phyloP scores from a whole-genome alignment of 331 rosid genomes.

The Rhamnella rubrinervis region DNA sequence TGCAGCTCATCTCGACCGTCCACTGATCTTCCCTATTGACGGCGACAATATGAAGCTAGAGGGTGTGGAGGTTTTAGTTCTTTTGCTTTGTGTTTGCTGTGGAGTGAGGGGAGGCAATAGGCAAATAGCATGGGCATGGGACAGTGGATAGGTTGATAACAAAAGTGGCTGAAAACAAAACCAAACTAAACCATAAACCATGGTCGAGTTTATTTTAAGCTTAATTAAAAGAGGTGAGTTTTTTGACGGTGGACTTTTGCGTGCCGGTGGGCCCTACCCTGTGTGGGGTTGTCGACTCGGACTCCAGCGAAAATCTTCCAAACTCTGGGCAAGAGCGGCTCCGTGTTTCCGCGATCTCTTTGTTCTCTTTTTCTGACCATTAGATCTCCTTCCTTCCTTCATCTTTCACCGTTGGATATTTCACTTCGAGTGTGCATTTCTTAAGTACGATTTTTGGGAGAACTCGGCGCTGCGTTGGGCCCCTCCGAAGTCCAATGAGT shows the following conservation, averaged over 20 bases:
- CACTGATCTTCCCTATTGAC: neutral
- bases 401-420: neutral
- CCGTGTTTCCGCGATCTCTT: slow-evolving; percentile 58
- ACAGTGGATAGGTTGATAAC: neutral
- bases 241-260: neutral
- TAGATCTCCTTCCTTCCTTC: neutral
- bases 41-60: too few relatives aligned
- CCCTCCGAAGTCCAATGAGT: neutral
- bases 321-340: slow-evolving; percentile 71
- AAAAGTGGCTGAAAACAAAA: neutral
- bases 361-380: slow-evolving; percentile 1
- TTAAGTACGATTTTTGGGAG: neutral
- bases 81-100: neutral
- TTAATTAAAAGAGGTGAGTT: neutral
- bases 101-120: neutral
- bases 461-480: slow-evolving; percentile 5
- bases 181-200: slow-evolving; percentile 21
- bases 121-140: neutral
- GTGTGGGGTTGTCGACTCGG: slow-evolving; percentile 5
- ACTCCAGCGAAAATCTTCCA: slow-evolving; percentile 40
- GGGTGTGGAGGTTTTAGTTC: too few relatives aligned
- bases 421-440: neutral
- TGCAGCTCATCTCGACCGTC: slow-evolving; percentile 66
- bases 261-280: slow-evolving; percentile 15
- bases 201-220: slow-evolving; percentile 43